phyloP scores from a whole-genome alignment of 805 yeast species.

The Torulaspora franciscae region DNA sequence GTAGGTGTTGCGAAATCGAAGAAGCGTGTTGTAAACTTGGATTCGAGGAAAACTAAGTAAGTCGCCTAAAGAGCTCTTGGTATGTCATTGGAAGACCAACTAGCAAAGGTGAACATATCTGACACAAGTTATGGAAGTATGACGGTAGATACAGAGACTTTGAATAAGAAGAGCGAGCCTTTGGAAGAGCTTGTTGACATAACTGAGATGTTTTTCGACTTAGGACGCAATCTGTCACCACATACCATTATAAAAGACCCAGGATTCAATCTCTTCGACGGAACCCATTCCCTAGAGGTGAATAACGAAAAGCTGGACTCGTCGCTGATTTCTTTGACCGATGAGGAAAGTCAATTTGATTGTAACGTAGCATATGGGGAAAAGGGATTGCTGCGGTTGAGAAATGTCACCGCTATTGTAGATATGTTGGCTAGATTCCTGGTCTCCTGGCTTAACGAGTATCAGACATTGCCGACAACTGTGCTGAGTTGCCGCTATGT shows the following conservation, averaged over 20 bases:
- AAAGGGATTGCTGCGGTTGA: constrained; percentile 33
- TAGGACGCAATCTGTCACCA: constrained; percentile 39
- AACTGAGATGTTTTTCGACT: constrained; percentile 46
- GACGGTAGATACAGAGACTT: not conserved
- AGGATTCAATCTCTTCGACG: constrained; percentile 65
- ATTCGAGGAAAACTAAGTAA: no score
- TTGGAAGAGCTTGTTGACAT: constrained; percentile 42
- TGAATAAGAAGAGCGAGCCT: not conserved
- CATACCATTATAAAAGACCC: constrained; percentile 57
- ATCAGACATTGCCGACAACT: constrained; percentile 64
- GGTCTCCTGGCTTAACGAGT: constrained; percentile 71
- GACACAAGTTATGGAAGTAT: constrained; percentile 5
- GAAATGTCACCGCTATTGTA: constrained; percentile 46
- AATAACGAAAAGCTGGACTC: constrained; percentile 72
- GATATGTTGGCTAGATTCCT: constrained; percentile 51
- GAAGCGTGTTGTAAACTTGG: not conserved
- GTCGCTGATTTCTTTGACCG: constrained; percentile 50
- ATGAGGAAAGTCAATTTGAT: constrained; percentile 46
- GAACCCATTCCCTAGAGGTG: constrained; percentile 83
- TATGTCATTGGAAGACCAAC: constrained; percentile 8
- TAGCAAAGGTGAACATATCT: constrained; percentile 7
- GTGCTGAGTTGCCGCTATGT: constrained; percentile 71
- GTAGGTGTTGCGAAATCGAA: not conserved
- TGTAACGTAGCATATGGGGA: constrained; percentile 29
- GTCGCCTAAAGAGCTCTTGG: not conserved